Conservation (phyloP, 306 rosid genomes). For the Gynostemma pentaphyllum region DNA sequence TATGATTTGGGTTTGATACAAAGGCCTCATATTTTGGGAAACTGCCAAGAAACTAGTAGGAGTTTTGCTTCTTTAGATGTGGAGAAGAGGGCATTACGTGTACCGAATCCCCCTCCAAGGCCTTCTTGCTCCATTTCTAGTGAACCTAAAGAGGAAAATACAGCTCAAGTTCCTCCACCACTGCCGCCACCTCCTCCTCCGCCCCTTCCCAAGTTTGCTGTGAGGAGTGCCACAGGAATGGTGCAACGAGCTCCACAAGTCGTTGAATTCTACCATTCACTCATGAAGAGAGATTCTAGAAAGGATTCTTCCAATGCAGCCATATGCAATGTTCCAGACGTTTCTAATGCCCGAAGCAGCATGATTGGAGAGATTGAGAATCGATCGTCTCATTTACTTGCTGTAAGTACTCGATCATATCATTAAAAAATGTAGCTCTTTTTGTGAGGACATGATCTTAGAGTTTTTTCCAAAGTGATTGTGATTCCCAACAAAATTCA, state of each 20-base stretch:
- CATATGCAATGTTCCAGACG: conserved; percentile 60
- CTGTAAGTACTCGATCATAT: conserved; percentile 41
- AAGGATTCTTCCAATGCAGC: conserved; percentile 77
- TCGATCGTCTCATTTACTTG: conserved; percentile 92
- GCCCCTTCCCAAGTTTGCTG: conserved; percentile 55
- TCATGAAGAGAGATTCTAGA: conserved; percentile 94
- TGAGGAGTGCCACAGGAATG: conserved; percentile 30
- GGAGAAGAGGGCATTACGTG: conserved; percentile 73
- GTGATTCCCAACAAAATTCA: too few species aligned
- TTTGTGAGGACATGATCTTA: not conserved
- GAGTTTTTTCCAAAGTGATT: not conserved
- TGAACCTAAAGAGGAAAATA: conserved; percentile 33
- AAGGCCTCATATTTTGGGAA: conserved; percentile 21
- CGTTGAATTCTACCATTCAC: conserved; percentile 90
- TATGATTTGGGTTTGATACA: conserved; percentile 42
- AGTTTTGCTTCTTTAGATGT: conserved; percentile 50
- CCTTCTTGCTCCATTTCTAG: conserved; percentile 58
- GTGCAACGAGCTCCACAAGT: conserved; percentile 94
- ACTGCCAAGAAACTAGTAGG: conserved; percentile 43
- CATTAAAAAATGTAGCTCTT: too few species aligned
- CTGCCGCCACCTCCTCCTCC: conserved; percentile 91
- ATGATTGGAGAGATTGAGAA: conserved; percentile 99
- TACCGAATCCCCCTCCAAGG: conserved; percentile 95
- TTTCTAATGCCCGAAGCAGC: conserved; percentile 84
- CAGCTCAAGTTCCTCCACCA: conserved; percentile 42